Evolutionary conservation across 1,139 yeast genomes (phyloP).

Genomic region (Hemisphaericaspora xylofermentans): DNA sequence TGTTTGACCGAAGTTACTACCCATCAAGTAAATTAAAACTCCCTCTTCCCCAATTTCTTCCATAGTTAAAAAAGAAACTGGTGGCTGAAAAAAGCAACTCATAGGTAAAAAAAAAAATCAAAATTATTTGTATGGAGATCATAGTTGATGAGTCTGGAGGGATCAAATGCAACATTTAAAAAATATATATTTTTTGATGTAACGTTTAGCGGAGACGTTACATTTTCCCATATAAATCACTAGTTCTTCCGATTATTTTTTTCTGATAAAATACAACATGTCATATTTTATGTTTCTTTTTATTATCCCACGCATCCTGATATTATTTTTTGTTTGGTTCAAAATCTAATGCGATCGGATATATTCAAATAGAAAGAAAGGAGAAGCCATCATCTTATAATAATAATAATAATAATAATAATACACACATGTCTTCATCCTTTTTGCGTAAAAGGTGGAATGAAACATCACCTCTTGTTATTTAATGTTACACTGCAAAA

Average conservation of each 20-base stretch:
- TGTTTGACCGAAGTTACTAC: too few species aligned
- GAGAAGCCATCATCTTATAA: too few species aligned
- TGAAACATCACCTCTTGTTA: neutral
- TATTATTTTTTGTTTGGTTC: neutral
- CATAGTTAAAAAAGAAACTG: neutral
- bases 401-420: too few species aligned
- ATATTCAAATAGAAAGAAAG: too few species aligned
- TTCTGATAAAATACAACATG: neutral
- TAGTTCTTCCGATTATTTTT: constrained; percentile 1
- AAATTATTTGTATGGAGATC: too few species aligned
- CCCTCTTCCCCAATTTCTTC: neutral
- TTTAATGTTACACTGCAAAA: neutral
- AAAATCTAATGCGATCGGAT: too few species aligned
- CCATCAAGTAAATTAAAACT: too few species aligned
- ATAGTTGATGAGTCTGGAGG: neutral
- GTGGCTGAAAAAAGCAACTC: neutral
- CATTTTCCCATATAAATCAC: constrained; percentile 2
- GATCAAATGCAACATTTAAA: constrained; percentile 6
- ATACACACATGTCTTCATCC: neutral
- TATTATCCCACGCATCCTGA: too few species aligned
- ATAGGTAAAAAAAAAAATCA: neutral
- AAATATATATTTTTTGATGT: neutral
- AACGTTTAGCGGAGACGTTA: constrained; percentile 6
- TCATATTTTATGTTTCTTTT: neutral
- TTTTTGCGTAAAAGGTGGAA: neutral